A percentile compares a stretch with the other conserved stretches of the same genome.
Evolutionary conservation across 2,329 filamentous ascomycete genomes (phyloP).

Genomic region (Colletotrichum tropicicola): DNA sequence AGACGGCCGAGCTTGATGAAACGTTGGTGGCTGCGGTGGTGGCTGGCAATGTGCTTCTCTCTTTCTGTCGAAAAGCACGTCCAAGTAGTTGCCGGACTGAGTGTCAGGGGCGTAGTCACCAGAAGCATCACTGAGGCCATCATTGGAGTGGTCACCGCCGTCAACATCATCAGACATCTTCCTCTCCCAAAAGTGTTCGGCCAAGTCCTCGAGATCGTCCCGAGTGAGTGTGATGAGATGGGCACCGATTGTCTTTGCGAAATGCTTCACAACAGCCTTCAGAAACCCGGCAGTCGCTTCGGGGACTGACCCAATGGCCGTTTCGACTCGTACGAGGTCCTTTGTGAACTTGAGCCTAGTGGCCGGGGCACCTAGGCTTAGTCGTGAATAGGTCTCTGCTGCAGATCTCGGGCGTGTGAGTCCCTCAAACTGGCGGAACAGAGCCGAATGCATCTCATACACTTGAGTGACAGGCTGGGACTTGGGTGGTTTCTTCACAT

Average conservation of each 20-base stretch:
- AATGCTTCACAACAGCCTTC: neutral
- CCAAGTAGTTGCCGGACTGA: neutral
- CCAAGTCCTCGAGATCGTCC: neutral
- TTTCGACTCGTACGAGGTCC: neutral
- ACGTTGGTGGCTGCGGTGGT: neutral
- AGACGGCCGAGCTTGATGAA: too few relatives aligned
- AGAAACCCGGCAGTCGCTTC: neutral
- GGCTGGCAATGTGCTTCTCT: neutral
- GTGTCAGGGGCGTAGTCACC: neutral
- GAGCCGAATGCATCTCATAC: neutral
- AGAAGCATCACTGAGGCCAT: neutral
- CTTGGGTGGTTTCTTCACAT: too few relatives aligned
- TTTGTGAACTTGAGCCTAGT: neutral
- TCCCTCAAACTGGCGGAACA: neutral
- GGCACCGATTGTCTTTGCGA: neutral
- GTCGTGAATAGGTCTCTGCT: too few relatives aligned
- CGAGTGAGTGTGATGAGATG: neutral
- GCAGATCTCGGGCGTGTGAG: neutral
- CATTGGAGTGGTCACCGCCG: neutral
- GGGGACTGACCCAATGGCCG: neutral
- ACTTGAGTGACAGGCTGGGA: neutral
- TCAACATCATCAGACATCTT: neutral
- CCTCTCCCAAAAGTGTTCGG: neutral
- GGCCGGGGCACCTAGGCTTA: too few relatives aligned
- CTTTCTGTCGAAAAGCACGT: neutral